Evolutionary conservation across 306 rosid genomes (phyloP), one percentile per base, ranked within the genome.

Genomic region (Glycine latifolia): DNA sequence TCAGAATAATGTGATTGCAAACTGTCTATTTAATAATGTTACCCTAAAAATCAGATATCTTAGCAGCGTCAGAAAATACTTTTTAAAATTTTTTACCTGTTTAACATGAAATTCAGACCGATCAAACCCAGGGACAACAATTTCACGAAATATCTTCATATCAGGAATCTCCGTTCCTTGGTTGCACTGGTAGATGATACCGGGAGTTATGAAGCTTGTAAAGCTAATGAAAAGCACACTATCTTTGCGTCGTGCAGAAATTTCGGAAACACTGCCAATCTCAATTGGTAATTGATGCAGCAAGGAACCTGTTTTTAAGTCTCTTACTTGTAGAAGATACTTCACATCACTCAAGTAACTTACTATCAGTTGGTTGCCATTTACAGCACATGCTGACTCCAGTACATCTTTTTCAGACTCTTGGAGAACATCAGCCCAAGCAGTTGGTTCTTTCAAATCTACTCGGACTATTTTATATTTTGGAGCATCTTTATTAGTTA

Each of bases 321-420:
- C 99, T 88, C 99, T 83, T 54, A 91, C 86, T 91, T 95, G 97
- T 46, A 95, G 75, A 79, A 90, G 78, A 89, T 88, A 87, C 88
- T 93, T 95, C 61, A 93, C 98, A 82, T 95, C 98, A 73, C 93
- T 95, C 96, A 95, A 83, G 90, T 93, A 95, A 83, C 91, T 93
- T 80, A 93, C 90, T 54, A 95, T 89, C 86, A 95, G 58, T 85
- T 93, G 97, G 84, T 85, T 81, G 12, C 92, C 97, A 83, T 95
- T 93, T 52, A 91, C 98, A 79, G 98, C 96, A 77, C 54, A 33
- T 35, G 94, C 97, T 14, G 94, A 93, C 89, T 91, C 93, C 80
- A 95, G 97, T 14, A 95, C 94, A 74, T 92, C 99, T 10, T 88
- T 95, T 75, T 87, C 93, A 78, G 95, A 76, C 89, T 95, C 99